Evolutionary conservation across 2,329 filamentous ascomycete species (phyloP).

Genomic region (Aspergillus sp.): DNA sequence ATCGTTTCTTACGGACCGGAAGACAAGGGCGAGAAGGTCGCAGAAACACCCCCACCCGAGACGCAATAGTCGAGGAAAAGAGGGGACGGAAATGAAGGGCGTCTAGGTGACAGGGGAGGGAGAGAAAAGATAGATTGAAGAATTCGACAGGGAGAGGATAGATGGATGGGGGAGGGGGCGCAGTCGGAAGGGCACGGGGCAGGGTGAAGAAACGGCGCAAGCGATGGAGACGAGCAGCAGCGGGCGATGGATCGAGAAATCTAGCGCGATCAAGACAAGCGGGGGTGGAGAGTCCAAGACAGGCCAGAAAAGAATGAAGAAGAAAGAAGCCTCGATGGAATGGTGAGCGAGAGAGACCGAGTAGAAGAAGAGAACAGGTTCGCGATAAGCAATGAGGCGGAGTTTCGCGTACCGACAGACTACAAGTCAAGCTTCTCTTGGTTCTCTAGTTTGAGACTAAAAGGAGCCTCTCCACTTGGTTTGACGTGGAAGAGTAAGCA

Average conservation of each 20-base stretch:
- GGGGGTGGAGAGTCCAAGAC: slow-evolving; percentile 42
- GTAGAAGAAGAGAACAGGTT: slow-evolving; percentile 9
- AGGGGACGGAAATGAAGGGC: no score
- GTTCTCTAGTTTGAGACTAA: not conserved
- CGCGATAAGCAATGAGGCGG: slow-evolving; percentile 23
- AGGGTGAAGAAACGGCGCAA: no score
- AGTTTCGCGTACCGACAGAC: slow-evolving; percentile 19
- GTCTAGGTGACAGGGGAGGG: no score
- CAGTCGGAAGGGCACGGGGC: not conserved
- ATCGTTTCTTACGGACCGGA: slow-evolving; percentile 12
- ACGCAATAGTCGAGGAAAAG: no score
- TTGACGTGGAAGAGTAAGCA: no score
- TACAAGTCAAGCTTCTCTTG: slow-evolving; percentile 31
- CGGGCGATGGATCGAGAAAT: no score
- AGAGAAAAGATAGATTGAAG: no score
- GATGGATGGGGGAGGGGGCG: slow-evolving; percentile 54
- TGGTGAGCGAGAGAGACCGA: slow-evolving; percentile 35
- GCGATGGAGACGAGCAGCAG: no score
- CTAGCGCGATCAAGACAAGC: no score
- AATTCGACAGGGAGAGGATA: no score
- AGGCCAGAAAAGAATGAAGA: slow-evolving; percentile 75
- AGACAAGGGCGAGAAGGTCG: not conserved
- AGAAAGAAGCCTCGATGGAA: slow-evolving; percentile 58
- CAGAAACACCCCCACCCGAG: no score
- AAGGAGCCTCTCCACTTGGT: not conserved